A percentile compares a stretch with the other conserved stretches of the same genome.
Evolutionary conservation across 441 rosid species (phyloP).

Genomic region (Arabidopsis hybrid): DNA sequence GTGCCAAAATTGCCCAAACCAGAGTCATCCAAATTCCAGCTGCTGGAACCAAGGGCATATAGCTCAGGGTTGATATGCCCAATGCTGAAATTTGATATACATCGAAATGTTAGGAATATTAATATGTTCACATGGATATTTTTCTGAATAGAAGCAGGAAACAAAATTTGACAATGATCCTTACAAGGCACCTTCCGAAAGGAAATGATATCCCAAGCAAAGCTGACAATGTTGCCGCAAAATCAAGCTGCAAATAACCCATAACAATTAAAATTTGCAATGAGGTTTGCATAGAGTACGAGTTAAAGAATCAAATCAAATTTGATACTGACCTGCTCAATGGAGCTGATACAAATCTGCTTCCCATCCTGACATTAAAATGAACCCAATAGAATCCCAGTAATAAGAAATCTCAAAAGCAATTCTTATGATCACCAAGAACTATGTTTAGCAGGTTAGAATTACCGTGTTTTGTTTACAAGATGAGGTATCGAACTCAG

Average conservation of each 20-base stretch:
- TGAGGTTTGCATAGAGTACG: conserved; percentile 16
- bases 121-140: not conserved
- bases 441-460: conserved; percentile 29
- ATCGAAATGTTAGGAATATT: conserved; percentile 9
- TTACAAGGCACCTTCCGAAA: conserved; percentile 98
- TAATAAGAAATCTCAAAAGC: conserved; percentile 12
- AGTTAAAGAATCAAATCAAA: conserved; percentile 30
- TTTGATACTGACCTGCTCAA: conserved; percentile 76
- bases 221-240: conserved; percentile 90
- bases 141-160: conserved; percentile 35
- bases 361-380: conserved; percentile 63
- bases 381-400: conserved; percentile 21
- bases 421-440: conserved; percentile 6
- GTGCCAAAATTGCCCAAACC: conserved; percentile 37
- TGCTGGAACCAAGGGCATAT: conserved; percentile 80
- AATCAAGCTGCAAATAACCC: conserved; percentile 76
- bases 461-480: conserved; percentile 70
- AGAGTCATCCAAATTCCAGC: conserved; percentile 56
- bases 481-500: conserved; percentile 70
- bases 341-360: conserved; percentile 65
- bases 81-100: conserved; percentile 59
- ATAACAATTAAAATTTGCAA: conserved; percentile 26
- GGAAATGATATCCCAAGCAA: conserved; percentile 92
- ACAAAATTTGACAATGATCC: conserved; percentile 55
- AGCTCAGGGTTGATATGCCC: conserved; percentile 96